Conservation (phyloP, 2,329 filamentous ascomycete species). For the Aschersonia sp. region DNA sequence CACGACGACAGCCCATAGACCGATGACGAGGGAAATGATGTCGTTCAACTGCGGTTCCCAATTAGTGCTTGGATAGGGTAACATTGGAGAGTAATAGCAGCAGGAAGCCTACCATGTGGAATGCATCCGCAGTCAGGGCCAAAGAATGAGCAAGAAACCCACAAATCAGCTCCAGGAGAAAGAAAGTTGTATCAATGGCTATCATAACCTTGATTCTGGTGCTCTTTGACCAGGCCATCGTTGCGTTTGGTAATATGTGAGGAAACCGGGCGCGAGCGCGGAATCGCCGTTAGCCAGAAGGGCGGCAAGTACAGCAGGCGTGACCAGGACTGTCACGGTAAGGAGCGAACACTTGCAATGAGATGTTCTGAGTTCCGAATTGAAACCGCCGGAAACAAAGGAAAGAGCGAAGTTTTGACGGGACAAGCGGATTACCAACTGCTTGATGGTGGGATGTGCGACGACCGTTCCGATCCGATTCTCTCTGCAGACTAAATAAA, state of each 20-base stretch:
- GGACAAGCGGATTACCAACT: not conserved
- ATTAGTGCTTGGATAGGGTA: not conserved
- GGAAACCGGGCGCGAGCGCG: not conserved
- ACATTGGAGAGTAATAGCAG: not conserved
- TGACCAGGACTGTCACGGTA: too few relatives aligned
- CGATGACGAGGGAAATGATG: constrained; percentile 85
- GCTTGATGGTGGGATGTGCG: not conserved
- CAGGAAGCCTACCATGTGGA: constrained; percentile 67
- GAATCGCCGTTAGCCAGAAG: too few relatives aligned
- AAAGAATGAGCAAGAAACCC: constrained; percentile 84
- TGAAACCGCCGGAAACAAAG: not conserved
- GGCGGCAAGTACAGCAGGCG: too few relatives aligned
- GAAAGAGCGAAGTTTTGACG: not conserved
- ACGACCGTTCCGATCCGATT: not conserved
- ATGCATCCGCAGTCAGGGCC: constrained; percentile 89
- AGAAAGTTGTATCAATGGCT: constrained; percentile 78
- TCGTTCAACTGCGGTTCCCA: constrained; percentile 60
- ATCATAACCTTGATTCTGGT: constrained; percentile 88
- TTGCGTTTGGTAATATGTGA: not conserved
- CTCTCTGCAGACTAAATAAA: not conserved
- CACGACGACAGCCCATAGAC: constrained; percentile 87
- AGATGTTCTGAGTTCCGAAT: too few relatives aligned
- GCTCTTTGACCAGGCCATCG: constrained; percentile 82
- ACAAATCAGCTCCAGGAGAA: constrained; percentile 73
- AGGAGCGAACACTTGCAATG: too few relatives aligned